These are phyloP conservation scores for Zymoseptoria pseudotritici DNA, from an alignment of 2,329 filamentous ascomycete genomes.

Conservation along the genomic window DNA sequence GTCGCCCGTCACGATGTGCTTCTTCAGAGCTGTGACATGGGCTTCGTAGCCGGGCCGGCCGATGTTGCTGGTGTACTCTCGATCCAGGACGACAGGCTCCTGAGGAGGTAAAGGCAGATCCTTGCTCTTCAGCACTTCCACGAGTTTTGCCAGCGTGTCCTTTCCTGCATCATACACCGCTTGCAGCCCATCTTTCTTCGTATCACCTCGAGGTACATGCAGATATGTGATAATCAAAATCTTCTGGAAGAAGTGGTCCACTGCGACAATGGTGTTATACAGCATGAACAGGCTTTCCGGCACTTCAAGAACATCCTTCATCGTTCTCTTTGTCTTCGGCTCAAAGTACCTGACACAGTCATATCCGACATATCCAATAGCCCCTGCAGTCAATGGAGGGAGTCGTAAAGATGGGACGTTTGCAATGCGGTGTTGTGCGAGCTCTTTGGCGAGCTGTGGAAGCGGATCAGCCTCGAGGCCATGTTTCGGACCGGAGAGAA, in stretches of 20 bases:
- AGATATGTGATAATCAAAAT: conserved; percentile 93
- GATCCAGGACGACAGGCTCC: conserved; percentile 60
- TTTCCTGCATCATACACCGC: conserved; percentile 63
- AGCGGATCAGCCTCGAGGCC: conserved; percentile 79
- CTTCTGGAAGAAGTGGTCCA: conserved; percentile 89
- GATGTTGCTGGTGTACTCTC: conserved; percentile 86
- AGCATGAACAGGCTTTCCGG: conserved; percentile 97
- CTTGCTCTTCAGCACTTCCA: conserved; percentile 64
- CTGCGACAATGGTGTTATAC: conserved; percentile 87
- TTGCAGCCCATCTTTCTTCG: conserved; percentile 45
- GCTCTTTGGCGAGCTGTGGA: conserved; percentile 70
- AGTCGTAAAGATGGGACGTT: conserved; percentile 74
- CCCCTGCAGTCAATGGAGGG: conserved; percentile 82
- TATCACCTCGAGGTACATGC: conserved; percentile 47
- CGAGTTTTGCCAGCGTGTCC: conserved; percentile 56
- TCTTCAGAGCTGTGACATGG: conserved; percentile 80
- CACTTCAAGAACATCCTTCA: conserved; percentile 81
- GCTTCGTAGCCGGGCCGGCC: conserved; percentile 79
- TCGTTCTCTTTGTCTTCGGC: conserved; percentile 76
- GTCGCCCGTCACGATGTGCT: conserved; percentile 84
- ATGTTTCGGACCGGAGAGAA: conserved; percentile 83
- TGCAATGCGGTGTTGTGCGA: conserved; percentile 70
- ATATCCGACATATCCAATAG: conserved; percentile 94
- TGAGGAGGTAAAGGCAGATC: conserved; percentile 63
- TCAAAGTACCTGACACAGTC: conserved; percentile 98